A percentile compares a stretch with the other conserved stretches of the same genome.
Evolutionary conservation across 1,284 basidiomycete genomes (phyloP).

Genomic region (Coniferiporia weirii): DNA sequence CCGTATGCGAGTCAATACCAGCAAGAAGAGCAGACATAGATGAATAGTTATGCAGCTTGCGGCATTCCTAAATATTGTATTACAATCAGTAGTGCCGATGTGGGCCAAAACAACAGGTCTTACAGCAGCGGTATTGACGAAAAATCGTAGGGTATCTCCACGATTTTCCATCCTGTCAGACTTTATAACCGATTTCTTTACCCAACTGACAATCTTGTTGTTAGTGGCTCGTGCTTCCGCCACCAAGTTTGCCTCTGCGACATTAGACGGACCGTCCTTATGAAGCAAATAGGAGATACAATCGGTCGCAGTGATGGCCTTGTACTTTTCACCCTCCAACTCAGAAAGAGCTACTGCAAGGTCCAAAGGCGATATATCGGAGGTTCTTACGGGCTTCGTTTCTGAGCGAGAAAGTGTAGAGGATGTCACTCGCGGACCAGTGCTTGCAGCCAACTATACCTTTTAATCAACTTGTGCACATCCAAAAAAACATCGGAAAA

Average conservation of each 20-base stretch:
- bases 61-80: slow-evolving; percentile 33
- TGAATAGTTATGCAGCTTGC: slow-evolving; percentile 37
- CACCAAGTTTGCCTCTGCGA: slow-evolving; percentile 28
- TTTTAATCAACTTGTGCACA: neutral
- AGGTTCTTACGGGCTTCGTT: slow-evolving; percentile 19
- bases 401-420: slow-evolving; percentile 21
- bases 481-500: neutral
- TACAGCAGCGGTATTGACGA: slow-evolving; percentile 37
- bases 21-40: slow-evolving; percentile 38
- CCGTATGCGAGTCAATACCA: slow-evolving; percentile 35
- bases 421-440: slow-evolving; percentile 13
- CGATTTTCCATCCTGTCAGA: slow-evolving; percentile 32
- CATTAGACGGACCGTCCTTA: slow-evolving; percentile 26
- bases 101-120: slow-evolving; percentile 10
- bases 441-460: neutral
- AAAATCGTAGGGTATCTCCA: slow-evolving; percentile 36
- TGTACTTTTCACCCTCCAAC: slow-evolving; percentile 38
- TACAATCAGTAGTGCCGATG: neutral
- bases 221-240: slow-evolving; percentile 28
- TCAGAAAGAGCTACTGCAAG: slow-evolving; percentile 39
- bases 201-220: slow-evolving; percentile 39
- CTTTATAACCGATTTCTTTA: slow-evolving; percentile 37
- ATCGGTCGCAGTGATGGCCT: slow-evolving; percentile 35
- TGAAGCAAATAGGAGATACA: slow-evolving; percentile 36
- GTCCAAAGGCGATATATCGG: slow-evolving; percentile 22